A percentile compares a stretch with the other conserved stretches of the same genome.
Conservation (phyloP, 2,329 filamentous ascomycete genomes). For the Neoscytalidium dimidiatum region DNA sequence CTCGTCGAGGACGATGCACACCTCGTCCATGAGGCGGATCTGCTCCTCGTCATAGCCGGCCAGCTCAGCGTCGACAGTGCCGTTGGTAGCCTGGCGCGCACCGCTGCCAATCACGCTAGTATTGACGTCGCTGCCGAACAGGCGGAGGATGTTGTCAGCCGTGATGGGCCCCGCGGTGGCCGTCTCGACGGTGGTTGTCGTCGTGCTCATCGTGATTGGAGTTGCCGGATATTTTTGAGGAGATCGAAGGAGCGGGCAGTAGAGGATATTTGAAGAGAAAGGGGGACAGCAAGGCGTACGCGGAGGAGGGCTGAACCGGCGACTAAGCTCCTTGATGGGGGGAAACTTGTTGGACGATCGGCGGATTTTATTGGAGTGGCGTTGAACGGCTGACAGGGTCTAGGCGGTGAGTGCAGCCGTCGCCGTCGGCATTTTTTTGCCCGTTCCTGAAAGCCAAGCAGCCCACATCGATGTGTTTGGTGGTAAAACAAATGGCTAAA, state of each 20-base stretch:
- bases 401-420: conserved; percentile 3
- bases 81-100: conserved; percentile 52
- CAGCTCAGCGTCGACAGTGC: conserved; percentile 64
- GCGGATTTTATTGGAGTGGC: conserved; percentile 11
- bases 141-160: conserved; percentile 78
- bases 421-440: not conserved
- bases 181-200: conserved; percentile 29
- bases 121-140: conserved; percentile 85
- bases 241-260: not conserved
- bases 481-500: too few species aligned
- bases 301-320: not conserved
- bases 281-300: not conserved
- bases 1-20: conserved; percentile 94
- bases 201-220: conserved; percentile 18
- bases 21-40: conserved; percentile 97
- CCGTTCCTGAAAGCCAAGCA: conserved; percentile 3
- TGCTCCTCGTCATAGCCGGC: conserved; percentile 96
- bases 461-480: not conserved
- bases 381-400: conserved; percentile 13
- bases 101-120: conserved; percentile 57
- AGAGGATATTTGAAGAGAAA: not conserved
- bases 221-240: not conserved
- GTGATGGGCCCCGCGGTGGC: conserved; percentile 65
- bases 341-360: conserved; percentile 12
- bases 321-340: conserved; percentile 4